Base-by-base conservation (phyloP, 2,329 filamentous ascomycete genomes). In the Neoscytalidium dimidiatum region DNA sequence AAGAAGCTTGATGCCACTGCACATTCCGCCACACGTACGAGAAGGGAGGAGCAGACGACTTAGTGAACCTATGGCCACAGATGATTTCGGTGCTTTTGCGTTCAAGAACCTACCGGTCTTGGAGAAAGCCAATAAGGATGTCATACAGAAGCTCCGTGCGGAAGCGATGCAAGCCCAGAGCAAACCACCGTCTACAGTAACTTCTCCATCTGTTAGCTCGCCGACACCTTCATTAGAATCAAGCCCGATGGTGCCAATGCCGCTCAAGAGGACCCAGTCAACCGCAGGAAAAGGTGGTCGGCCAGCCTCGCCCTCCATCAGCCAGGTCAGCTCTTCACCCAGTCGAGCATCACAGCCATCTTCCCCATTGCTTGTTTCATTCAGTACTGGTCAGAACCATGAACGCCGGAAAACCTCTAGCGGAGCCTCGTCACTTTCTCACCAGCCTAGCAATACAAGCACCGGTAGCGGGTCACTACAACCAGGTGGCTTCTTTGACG, bases 111-210 rank as follows among this genome's bases (percentile, higher is more conserved):
- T 99, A 56, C 94, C 94, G 0, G 94, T 98, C 21, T 84, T 99
- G 19, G 95, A 98, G 72, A 98, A 97, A 77, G 95, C 95, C 63
- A 99, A 99, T 79, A 99, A 99, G 75, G 95, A 99, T 72, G 93
- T 98, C 31, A 97, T 99, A 33, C 94, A 98, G 72, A 98, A 98
- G 76, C 83, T 99, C 65, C 89, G 94, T 11, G 92, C 94, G 23
- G 94, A 98, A 77, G 94, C 95, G 3, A 85, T 97, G 80, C 93
- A 90, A 71, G 83, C 84, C 38, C 86, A 88, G 70, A 83, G 83
- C 67, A 86, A 87, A 68, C 65, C 77, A 21, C 70, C 71, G 1
- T 74, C 74, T 63, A 77, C 78, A 14, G 72, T 81, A 3, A 75
- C 78, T 43, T 82, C 82, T 1, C 77, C 76, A 13, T 72, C 68